phyloP scores from a whole-genome alignment of 2,329 filamentous ascomycete species.

The Fonsecaea monophora region DNA sequence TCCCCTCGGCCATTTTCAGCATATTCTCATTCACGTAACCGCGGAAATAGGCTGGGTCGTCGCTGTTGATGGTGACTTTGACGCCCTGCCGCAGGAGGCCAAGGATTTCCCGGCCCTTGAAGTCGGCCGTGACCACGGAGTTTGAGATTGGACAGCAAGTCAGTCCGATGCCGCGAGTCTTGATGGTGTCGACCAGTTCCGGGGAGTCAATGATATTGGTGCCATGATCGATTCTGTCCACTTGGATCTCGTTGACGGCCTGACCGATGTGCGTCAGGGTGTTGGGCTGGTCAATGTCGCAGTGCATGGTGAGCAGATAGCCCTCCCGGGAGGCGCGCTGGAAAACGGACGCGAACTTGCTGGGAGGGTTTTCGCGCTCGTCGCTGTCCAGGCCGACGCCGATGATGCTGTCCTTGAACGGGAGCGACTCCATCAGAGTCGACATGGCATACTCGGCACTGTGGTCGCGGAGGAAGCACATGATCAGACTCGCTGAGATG shows the following conservation, averaged over 20 bases:
- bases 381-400: conserved; percentile 41
- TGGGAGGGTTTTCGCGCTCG: conserved; percentile 39
- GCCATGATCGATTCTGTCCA: conserved; percentile 41
- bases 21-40: conserved; percentile 39
- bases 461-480: conserved; percentile 69
- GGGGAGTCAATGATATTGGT: conserved; percentile 38
- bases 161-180: conserved; percentile 33
- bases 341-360: conserved; percentile 38
- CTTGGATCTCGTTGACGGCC: conserved; percentile 37
- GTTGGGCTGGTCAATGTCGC: conserved; percentile 60
- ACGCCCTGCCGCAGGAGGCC: conserved; percentile 35
- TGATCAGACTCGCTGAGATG: conserved; percentile 70
- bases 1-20: conserved; percentile 32
- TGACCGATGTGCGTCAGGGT: conserved; percentile 54
- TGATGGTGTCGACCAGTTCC: conserved; percentile 29
- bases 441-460: conserved; percentile 39
- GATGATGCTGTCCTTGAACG: conserved; percentile 39
- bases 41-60: conserved; percentile 41
- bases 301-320: conserved; percentile 58
- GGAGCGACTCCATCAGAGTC: conserved; percentile 38
- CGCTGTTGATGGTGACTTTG: conserved; percentile 39
- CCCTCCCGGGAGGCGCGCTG: conserved; percentile 46
- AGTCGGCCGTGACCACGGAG: conserved; percentile 36
- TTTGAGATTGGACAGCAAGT: conserved; percentile 41
- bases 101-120: conserved; percentile 38